Base-by-base conservation (phyloP, 371 early-diverging fungal genomes). In the Smittium culicis region DNA sequence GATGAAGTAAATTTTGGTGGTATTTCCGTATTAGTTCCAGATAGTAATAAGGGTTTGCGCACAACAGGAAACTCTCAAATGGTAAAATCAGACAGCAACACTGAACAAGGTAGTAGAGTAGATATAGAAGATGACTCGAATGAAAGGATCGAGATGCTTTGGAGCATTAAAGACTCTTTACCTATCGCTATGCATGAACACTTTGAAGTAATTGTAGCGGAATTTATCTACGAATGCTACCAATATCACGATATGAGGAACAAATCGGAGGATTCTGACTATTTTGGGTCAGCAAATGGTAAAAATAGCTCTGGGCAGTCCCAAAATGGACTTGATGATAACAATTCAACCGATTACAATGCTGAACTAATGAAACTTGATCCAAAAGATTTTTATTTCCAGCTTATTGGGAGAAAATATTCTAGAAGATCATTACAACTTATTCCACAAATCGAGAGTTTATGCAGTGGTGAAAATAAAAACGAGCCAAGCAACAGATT, bases 1-100 rank as follows among this genome's bases (percentile, higher is more conserved):
- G 93, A 96, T 72, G 79, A 83, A 59, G 82, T 82, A 71, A 97
- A 97, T 74, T 91, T 83, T 76, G 94, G 90, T 29, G 93, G 96
- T 2, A 77, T 93, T 32, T 73, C 71, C 34, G 64, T 45, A 0
- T 70, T 55, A 58, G 17, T 45, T 1, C 57, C 71, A 8, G 67
- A 70, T 17, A 72, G 69, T 32, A 54, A 66, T 0, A 72, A 69
- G 27, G 58, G 63, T 14, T 64, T 64, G 16, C 66, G 45, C 20
- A 20, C 65, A 17, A 59, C 67, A 14, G 14, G 56, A 20, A 58
- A 69, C 11, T 54, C 56, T 45, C n/a, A n/a, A n/a, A n/a, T n/a
- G n/a, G n/a, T n/a, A n/a, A 63, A 34, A 30, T 69, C 69, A 63
- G 68, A 68, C 3, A 62, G 16, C 11, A 20, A 58, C 20, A 8